These are phyloP conservation scores for Carnegiea gigantea DNA, from an alignment of 179 eudicot species.

Conservation along the genomic window DNA sequence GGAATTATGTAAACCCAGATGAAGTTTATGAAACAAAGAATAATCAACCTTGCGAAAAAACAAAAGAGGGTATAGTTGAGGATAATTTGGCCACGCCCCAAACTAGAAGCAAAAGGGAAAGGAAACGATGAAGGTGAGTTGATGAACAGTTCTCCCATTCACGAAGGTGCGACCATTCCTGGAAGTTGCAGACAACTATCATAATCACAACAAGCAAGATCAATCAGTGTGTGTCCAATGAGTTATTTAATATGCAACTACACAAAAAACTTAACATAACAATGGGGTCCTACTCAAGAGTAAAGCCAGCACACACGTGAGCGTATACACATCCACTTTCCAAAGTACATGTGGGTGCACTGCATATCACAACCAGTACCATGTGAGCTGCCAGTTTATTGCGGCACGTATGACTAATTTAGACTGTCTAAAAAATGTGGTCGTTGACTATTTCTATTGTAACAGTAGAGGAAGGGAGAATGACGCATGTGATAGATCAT, in stretches of 20 bases:
- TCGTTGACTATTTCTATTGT: not conserved
- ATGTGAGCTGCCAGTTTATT: not conserved
- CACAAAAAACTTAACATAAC: not conserved
- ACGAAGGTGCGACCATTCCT: not conserved
- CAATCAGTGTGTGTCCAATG: not conserved
- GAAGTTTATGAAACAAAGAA: not conserved
- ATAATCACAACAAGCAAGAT: not conserved
- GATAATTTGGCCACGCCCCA: no score
- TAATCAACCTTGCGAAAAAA: not conserved
- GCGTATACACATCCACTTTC: not conserved
- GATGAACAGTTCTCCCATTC: no score
- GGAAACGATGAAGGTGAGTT: no score
- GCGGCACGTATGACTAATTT: not conserved
- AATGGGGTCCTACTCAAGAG: not conserved
- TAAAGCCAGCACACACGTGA: no score
- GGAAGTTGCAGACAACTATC: not conserved
- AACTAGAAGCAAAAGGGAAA: no score
- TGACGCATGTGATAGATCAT: not conserved
- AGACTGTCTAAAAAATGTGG: not conserved
- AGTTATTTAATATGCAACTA: not conserved
- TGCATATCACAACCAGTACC: not conserved
- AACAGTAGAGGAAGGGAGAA: not conserved
- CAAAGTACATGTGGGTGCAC: not conserved
- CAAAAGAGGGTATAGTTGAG: not conserved
- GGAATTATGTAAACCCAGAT: not conserved